Evolutionary conservation across 768 basidiomycete genomes (phyloP).

Genomic region (Collybiopsis luxurians): DNA sequence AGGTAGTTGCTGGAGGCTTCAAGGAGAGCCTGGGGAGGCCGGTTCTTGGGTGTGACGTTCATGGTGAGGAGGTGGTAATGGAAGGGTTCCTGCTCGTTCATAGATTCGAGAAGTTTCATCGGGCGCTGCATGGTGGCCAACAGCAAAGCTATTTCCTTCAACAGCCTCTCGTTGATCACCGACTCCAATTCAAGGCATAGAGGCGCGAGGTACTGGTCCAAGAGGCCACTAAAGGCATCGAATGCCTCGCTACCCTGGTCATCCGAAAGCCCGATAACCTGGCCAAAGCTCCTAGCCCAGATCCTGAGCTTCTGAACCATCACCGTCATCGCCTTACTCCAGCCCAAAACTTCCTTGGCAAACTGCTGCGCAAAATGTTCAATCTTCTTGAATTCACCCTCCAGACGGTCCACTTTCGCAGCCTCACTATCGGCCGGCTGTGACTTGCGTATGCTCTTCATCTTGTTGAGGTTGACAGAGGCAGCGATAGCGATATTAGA

Average conservation of each 20-base stretch:
- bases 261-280: constrained; percentile 59
- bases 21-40: constrained; percentile 64
- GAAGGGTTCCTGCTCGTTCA: constrained; percentile 71
- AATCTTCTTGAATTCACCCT: constrained; percentile 53
- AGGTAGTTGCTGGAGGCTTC: constrained; percentile 77
- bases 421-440: constrained; percentile 21
- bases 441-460: constrained; percentile 44
- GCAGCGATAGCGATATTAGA: constrained; percentile 47
- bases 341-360: constrained; percentile 60
- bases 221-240: constrained; percentile 67
- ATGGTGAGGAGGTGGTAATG: constrained; percentile 70
- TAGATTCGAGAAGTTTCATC: constrained; percentile 62
- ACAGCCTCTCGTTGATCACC: constrained; percentile 49
- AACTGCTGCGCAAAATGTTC: constrained; percentile 61
- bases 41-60: constrained; percentile 57
- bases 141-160: constrained; percentile 57
- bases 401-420: constrained; percentile 50
- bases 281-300: constrained; percentile 68
- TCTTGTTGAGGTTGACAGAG: constrained; percentile 56
- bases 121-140: constrained; percentile 61
- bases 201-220: constrained; percentile 46
- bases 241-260: constrained; percentile 58
- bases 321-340: constrained; percentile 52
- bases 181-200: constrained; percentile 52
- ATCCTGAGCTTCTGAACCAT: constrained; percentile 47